Evolutionary conservation across 2,329 filamentous ascomycete species (phyloP).

Genomic region (Aspergillus melleus): DNA sequence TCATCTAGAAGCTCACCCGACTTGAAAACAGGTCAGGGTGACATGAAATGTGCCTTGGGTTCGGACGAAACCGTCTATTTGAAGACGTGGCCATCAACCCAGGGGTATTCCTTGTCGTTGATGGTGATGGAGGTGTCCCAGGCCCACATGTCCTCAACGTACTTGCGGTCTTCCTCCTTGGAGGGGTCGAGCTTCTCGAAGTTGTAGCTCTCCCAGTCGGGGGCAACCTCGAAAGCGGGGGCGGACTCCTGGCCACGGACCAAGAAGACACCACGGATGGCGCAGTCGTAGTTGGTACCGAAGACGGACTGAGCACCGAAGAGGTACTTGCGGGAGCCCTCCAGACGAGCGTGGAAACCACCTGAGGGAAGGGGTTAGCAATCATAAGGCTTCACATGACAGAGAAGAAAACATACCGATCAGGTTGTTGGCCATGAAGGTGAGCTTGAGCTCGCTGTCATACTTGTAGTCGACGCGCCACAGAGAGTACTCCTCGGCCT

Average conservation of each 20-base stretch:
- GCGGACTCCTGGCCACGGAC: conserved; percentile 85
- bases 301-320: conserved; percentile 91
- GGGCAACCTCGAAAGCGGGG: conserved; percentile 93
- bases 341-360: conserved; percentile 96
- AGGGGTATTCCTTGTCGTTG: conserved; percentile 84
- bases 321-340: conserved; percentile 96
- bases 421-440: conserved; percentile 99
- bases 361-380: conserved; percentile 42
- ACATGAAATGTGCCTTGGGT: conserved; percentile 17
- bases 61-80: conserved; percentile 66
- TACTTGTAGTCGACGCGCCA: conserved; percentile 98
- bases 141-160: conserved; percentile 82
- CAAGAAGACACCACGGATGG: conserved; percentile 92
- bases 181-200: conserved; percentile 94
- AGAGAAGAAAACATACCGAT: conserved; percentile 59
- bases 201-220: conserved; percentile 93
- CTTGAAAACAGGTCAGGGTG: conserved; percentile 15
- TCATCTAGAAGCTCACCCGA: conserved; percentile 11
- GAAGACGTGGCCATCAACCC: conserved; percentile 96
- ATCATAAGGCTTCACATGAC: neutral
- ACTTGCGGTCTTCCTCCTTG: conserved; percentile 81
- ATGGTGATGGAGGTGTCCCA: conserved; percentile 84
- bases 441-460: conserved; percentile 93
- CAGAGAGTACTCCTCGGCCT: conserved; percentile 92
- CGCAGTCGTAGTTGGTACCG: conserved; percentile 81